Evolutionary conservation across 202 grass and related monocot species (phyloP).

Genomic region (Saccharum hybrid): DNA sequence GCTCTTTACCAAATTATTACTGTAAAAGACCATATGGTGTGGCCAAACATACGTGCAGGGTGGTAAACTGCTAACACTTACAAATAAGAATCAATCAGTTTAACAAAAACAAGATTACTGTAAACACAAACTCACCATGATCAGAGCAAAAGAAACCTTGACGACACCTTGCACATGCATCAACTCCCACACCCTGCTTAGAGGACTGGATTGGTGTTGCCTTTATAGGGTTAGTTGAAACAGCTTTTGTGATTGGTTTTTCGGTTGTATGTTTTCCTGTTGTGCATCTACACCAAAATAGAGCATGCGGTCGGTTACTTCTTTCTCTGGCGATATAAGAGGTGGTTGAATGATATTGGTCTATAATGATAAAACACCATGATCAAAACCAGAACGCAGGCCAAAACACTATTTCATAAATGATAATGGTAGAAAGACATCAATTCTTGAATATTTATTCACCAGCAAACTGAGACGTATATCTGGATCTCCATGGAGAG

Average conservation of each 20-base stretch:
- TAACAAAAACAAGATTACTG: neutral
- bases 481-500: neutral
- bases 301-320: conserved; percentile 13
- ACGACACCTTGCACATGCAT: conserved; percentile 75
- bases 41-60: neutral
- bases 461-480: neutral
- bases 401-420: neutral
- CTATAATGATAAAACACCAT: conserved; percentile 11
- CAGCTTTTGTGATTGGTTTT: conserved; percentile 77
- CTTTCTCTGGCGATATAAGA: conserved; percentile 9
- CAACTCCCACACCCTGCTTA: conserved; percentile 47
- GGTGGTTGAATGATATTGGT: neutral
- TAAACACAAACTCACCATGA: conserved; percentile 70
- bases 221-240: conserved; percentile 56
- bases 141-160: conserved; percentile 98
- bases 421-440: conserved; percentile 9
- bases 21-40: neutral
- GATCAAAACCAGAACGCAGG: conserved; percentile 9
- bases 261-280: conserved; percentile 96
- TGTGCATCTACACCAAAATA: conserved; percentile 62
- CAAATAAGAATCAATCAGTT: neutral
- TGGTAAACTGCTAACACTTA: neutral
- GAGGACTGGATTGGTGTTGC: conserved; percentile 53
- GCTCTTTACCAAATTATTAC: neutral
- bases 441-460: conserved; percentile 5